Evolutionary conservation across 305 asterid species (phyloP).

Genomic region (Fraxinus xanthoxyloides): DNA sequence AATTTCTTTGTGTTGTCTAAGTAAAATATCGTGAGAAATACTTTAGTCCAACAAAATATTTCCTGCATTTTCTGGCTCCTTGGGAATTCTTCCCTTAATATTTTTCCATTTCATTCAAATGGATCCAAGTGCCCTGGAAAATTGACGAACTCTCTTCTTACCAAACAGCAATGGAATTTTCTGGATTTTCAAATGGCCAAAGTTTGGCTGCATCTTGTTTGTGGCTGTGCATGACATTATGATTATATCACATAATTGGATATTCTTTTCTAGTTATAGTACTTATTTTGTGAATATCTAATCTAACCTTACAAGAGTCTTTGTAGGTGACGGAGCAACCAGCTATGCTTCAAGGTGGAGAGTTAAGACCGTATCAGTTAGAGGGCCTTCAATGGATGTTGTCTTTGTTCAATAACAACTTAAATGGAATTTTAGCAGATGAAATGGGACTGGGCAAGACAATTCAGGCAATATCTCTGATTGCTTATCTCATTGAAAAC

Average conservation of each 20-base stretch:
- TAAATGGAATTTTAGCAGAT: constrained; percentile 96
- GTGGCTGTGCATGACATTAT: not conserved
- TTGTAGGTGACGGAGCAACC: constrained; percentile 97
- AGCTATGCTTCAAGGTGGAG: constrained; percentile 98
- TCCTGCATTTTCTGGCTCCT: not conserved
- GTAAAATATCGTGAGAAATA: not conserved
- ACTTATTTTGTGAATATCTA: constrained; percentile 12
- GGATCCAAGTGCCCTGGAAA: not conserved
- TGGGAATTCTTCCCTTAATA: not conserved
- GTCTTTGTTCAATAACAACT: constrained; percentile 90
- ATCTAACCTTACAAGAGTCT: constrained; percentile 26
- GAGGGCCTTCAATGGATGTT: constrained; percentile 99
- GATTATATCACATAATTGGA: not conserved
- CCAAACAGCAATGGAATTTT: not conserved
- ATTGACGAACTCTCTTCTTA: not conserved
- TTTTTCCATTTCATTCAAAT: constrained; percentile 3
- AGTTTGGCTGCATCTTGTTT: not conserved
- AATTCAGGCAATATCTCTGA: constrained; percentile 88
- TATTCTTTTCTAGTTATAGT: constrained; percentile 6
- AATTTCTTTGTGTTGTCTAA: not conserved
- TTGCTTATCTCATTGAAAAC: constrained; percentile 92
- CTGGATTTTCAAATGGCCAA: not conserved
- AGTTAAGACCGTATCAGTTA: constrained; percentile 78
- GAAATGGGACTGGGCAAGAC: constrained; percentile 99
- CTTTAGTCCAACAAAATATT: not conserved